Evolutionary conservation across 225 moss, liverwort and hornwort species (phyloP), one percentile per base, ranked within the genome.

Genomic region (Ulota crispa): DNA sequence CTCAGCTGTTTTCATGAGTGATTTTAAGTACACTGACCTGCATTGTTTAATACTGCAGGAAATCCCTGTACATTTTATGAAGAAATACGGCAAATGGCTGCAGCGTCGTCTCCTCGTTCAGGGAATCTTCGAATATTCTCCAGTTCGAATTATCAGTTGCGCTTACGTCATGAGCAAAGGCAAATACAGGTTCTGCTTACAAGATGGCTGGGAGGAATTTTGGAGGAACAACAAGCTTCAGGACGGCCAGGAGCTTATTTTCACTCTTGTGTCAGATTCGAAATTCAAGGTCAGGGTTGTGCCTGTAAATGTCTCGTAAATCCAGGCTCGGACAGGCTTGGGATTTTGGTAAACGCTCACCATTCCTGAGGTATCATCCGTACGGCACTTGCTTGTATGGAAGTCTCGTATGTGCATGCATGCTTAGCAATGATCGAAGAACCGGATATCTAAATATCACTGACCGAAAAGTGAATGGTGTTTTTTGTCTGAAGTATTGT

Each of bases 281-380:
- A 28, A 18, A 31, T 27, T 78, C 31, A 42, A 55, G 54, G 83
- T 83, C 64, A 78, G 72, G 77, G 70, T n/a, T n/a, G n/a, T n/a
- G n/a, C n/a, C 28, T 9, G 56, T 24, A 0, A 39, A 9, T 63
- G 63, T 63, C 15, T 16, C 7, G 8, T 23, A 23, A 64, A 55
- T 21, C 41, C 23, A 37, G 27, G 13, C 36, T 80, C 7, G 50
- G 72, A 72, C 36, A n/a, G 18, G 19, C 2, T 80, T 47, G 50
- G 13, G 47, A 36, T 71, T 50, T 8, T 60, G 4, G 19, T 9
- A 1, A 8, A 2, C 36, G 13, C 50, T 20, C 11, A 20, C 19
- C 62, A 34, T 27, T 30, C 0, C 8, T 56, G 26, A 68, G 2
- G 4, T 7, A 68, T 45, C 12, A 14, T 50, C 4, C 50, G 47